Percentiles rank a stretch among this genome's conserved stretches.
Evolutionary conservation across 2,329 filamentous ascomycete species (phyloP).

Genomic region (Aschersonia sp.): DNA sequence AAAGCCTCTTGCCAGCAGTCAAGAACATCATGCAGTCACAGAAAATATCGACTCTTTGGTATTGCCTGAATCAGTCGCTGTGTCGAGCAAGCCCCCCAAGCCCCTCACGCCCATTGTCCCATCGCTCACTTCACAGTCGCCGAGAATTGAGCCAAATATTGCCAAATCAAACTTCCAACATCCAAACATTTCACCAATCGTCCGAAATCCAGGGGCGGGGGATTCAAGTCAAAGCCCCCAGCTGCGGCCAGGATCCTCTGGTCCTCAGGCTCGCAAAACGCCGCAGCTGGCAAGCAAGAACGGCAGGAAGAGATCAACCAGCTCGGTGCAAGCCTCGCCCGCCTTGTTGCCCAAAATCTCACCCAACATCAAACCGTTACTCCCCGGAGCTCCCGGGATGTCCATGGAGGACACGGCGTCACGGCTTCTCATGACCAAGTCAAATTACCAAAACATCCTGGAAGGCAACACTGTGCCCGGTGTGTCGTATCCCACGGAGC

Average conservation of each 20-base stretch:
- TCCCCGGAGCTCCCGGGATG: constrained; percentile 45
- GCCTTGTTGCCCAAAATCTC: constrained; percentile 81
- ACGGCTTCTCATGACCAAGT: constrained; percentile 81
- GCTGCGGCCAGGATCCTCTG: constrained; percentile 34
- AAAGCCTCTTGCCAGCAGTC: constrained; percentile 18
- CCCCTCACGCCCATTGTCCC: constrained; percentile 27
- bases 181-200: constrained; percentile 32
- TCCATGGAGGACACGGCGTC: constrained; percentile 46
- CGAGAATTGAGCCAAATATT: constrained; percentile 20
- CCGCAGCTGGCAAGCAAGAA: constrained; percentile 40
- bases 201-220: constrained; percentile 23
- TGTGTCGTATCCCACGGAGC: constrained; percentile 75
- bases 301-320: constrained; percentile 57
- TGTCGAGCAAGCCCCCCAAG: constrained; percentile 15
- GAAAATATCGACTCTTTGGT: constrained; percentile 44
- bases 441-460: constrained; percentile 94
- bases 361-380: constrained; percentile 81
- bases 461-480: constrained; percentile 86
- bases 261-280: constrained; percentile 33
- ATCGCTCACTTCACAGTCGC: constrained; percentile 12
- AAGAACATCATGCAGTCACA: constrained; percentile 22
- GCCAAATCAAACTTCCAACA: constrained; percentile 37
- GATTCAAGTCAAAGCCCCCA: constrained; percentile 56
- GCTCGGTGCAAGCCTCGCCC: constrained; percentile 67
- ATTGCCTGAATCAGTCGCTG: constrained; percentile 52